Evolutionary conservation across 768 basidiomycete genomes (phyloP), one percentile per base, ranked within the genome.

Genomic region (Boletus rubescentipes): DNA sequence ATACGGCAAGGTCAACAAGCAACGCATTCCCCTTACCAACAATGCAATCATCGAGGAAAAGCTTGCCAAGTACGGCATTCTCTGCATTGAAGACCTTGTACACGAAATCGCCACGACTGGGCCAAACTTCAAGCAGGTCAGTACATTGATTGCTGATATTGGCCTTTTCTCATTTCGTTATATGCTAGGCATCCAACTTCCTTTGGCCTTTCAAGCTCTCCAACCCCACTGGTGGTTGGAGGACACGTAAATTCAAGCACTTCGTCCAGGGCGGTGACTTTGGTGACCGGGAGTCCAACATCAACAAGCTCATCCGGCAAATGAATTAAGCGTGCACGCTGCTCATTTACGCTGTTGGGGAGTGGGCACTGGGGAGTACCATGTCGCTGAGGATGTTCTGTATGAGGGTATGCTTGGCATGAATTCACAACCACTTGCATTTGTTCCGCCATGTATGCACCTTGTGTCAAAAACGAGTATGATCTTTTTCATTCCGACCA

Each of bases 121-220:
- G 67, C 96, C 97, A 68, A 93, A 98, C 82, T 99, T 99, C 85
- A 98, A 98, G 80, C 93, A 97, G 85, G 93, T 86, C 45, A 57
- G 86, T 73, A 42, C 45, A 30, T 48, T 34, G 20, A 35, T 10
- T 26, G 8, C 5, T 15, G 37, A 32, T 9, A 35, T 12, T 29
- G 44, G 35, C 15, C 1, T 8, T 41, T 43, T 54, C 31, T 21
- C 20, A 55, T 46, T 46, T 26, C 9, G 15, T 35, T 38, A 26
- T 5, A 14, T 40, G 55, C 1, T 23, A 89, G 88, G 89, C 87
- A 53, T 84, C 89, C 62, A 95, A 93, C 84, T 95, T 96, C 86
- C 87, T 98, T 49, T 98, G 95, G 95, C 97, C 97, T 23, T 98
- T 99, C 85, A 99, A 99, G 74, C 90, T 99, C 59, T 98, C 94